Base-by-base conservation (phyloP, 2,329 filamentous ascomycete genomes). In the Penicillium paneum region DNA sequence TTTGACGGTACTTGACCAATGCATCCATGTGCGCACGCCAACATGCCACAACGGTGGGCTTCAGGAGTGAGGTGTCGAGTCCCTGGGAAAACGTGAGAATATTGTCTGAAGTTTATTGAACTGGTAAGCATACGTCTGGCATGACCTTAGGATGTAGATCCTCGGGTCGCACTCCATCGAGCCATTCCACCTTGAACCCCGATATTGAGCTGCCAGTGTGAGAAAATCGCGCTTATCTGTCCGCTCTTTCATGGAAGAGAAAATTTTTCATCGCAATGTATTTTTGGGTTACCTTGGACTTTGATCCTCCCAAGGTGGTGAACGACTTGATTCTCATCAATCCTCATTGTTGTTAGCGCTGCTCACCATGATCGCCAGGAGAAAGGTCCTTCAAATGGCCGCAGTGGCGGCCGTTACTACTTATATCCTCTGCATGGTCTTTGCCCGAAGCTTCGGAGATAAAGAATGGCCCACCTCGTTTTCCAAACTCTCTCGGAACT, bases 201-300 rank as follows among this genome's bases (percentile, higher is more conserved):
- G 73, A 74, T 32, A 79, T 52, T 0, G 74, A 67, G 75, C 71
- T 5, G 74, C 70, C 10, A 82, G 64, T 1, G 73, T 66, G 17
- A 82, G 66, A 3, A 74, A 75, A 70, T 82, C 80, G 46, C 76
- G 73, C 58, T 79, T 79, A 62, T 82, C 79, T 4, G 73, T 76
- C 32, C 80, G 71, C 38, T 76, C 71, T 5, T 77, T 75, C 10
- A 82, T n/a, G n/a, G n/a, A 5, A 26, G 5, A 12, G 15, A 29
- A 8, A 29, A 11, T n/a, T 8, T 8, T 8, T 44, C 29, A n/a
- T 31, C 8, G 3, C 39, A n/a, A 24, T 44, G 8, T 24, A 12
- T 12, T 8, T n/a, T 35, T 8, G 11, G 12, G 15, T 39, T 17
- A n/a, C n/a, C 15, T 15, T 12, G n/a, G 21, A 43, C 8, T 19